Conservation (phyloP, 2,329 filamentous ascomycete species). For the Rachicladosporium sp. region DNA sequence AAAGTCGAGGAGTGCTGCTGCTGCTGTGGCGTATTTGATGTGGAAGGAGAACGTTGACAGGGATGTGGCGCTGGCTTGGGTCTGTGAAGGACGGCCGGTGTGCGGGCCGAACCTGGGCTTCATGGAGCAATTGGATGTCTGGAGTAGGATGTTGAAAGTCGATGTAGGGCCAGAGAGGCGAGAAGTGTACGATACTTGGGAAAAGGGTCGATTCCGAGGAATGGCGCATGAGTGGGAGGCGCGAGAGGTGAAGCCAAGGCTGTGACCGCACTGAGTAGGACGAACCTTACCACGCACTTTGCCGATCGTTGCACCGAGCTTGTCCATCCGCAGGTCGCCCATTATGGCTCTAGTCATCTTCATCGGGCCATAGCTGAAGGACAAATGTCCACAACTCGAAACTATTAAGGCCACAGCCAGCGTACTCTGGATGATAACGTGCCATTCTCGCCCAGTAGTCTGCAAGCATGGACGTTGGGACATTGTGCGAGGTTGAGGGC, state of each 20-base stretch:
- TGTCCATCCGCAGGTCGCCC: no score
- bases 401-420: no score
- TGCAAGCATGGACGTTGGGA: no score
- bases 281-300: no score
- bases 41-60: slow-evolving; percentile 36
- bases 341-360: no score
- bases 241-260: slow-evolving; percentile 10
- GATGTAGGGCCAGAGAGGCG: slow-evolving; percentile 11
- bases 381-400: no score
- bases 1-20: slow-evolving; percentile 76
- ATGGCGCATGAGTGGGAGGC: slow-evolving; percentile 28
- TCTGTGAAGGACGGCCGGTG: slow-evolving; percentile 58
- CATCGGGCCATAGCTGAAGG: no score
- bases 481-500: no score
- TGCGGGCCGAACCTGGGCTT: slow-evolving; percentile 83
- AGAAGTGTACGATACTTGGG: slow-evolving; percentile 24
- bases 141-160: slow-evolving; percentile 55
- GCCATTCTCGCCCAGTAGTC: no score
- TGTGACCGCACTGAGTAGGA: slow-evolving; percentile 6
- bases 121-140: slow-evolving; percentile 73
- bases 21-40: slow-evolving; percentile 74
- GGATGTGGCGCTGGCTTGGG: slow-evolving; percentile 52
- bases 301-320: no score
- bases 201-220: slow-evolving; percentile 21
- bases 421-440: no score